phyloP scores from a whole-genome alignment of 495 filamentous ascomycete genomes.

The Annulohypoxylon maeteangense region DNA sequence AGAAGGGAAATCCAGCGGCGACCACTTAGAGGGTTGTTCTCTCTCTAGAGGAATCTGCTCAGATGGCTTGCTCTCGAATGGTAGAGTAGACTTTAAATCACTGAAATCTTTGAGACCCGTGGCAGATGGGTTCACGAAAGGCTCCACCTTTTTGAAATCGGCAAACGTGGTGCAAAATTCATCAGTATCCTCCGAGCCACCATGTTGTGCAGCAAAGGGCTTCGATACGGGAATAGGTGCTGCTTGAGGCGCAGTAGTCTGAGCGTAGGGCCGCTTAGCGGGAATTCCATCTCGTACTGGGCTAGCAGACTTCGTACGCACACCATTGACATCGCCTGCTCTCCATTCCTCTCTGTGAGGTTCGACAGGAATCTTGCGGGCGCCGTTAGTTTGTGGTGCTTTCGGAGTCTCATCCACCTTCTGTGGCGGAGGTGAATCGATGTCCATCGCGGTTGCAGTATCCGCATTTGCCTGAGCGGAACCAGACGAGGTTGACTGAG shows the following conservation, averaged over 20 bases:
- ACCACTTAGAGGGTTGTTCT: conserved; percentile 45
- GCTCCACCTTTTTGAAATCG: conserved; percentile 73
- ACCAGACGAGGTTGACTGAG: conserved; percentile 20
- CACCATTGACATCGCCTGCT: conserved; percentile 52
- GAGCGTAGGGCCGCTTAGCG: conserved; percentile 25
- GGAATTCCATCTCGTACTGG: conserved; percentile 44
- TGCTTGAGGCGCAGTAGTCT: conserved; percentile 30
- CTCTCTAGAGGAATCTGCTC: conserved; percentile 53
- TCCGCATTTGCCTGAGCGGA: conserved; percentile 29
- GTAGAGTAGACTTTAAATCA: conserved; percentile 74
- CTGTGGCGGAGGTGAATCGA: conserved; percentile 57
- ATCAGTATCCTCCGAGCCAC: conserved; percentile 57
- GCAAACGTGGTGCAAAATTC: conserved; percentile 67
- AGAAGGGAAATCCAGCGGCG: conserved; percentile 66
- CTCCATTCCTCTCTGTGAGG: conserved; percentile 63
- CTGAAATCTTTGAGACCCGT: conserved; percentile 70
- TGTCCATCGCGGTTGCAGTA: conserved; percentile 65
- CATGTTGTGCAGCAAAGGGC: conserved; percentile 40
- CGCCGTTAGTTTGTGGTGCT: conserved; percentile 36
- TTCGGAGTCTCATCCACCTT: conserved; percentile 33
- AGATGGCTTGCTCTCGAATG: conserved; percentile 75
- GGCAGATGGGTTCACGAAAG: conserved; percentile 63
- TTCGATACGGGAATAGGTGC: conserved; percentile 42
- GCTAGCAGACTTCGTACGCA: conserved; percentile 35
- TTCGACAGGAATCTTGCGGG: conserved; percentile 59